Evolutionary conservation across 2,329 filamentous ascomycete genomes (phyloP), one percentile per base, ranked within the genome.

Genomic region (Pseudovirgaria hyperparasitica): DNA sequence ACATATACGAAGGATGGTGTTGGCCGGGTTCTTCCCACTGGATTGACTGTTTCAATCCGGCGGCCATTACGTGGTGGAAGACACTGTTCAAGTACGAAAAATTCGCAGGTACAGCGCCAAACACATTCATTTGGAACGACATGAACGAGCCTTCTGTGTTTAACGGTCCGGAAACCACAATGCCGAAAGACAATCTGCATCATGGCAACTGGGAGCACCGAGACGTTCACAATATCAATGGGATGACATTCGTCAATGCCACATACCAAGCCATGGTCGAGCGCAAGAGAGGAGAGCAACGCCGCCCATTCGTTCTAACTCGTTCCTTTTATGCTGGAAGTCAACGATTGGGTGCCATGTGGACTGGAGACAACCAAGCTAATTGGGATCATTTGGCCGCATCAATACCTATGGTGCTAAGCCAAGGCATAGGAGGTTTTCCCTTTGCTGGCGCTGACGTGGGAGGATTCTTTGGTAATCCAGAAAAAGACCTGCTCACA

Each of bases 61-160:
- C 78, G 28, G 82, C 85, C 5, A 72, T 80, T 28, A 72, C 80
- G 35, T 98, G 90, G 90, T 98, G 90, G 87, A 79, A 74, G 40
- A 60, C 66, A 3, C 68, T 96, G 8, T 96, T 92, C 67, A 77
- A 80, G 44, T 96, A 92, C 40, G 75, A 82, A 48, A 70, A 61
- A 21, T 98, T 94, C 67, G 82, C 82, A 54, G 86, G 85, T 25
- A 84, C 84, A 2, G 68, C 77, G 42, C 66, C 76, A 37, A 98
- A 96, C 53, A 77, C 82, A 0, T 94, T 84, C 55, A 73, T 98
- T 43, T 98, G 90, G 90, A 98, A 98, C 53, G 90, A 98, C 53
- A 98, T 98, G 90, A 96, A 94, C 50, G 90, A 98, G 60, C 90
- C 90, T 1, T 96, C 90, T 0, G 90, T 98, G 2, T 98, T 98